Evolutionary conservation across 1,139 yeast species (phyloP), one percentile per base, ranked within the genome.

Genomic region (Saccharomyces hybrid): DNA sequence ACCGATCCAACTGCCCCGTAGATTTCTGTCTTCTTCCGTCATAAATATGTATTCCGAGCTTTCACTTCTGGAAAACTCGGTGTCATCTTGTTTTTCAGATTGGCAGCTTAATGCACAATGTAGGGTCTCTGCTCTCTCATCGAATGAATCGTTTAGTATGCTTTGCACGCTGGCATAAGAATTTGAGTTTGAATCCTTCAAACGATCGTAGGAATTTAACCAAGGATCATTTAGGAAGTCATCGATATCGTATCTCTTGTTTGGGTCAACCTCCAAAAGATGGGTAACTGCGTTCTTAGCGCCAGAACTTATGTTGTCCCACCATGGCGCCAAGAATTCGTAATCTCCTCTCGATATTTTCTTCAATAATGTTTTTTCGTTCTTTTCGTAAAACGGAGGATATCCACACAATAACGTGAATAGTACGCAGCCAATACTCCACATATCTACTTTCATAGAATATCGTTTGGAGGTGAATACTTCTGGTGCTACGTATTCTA

Each of bases 301-400:
- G 16, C 82, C 86, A 31, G 61, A 63, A 54, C 86, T 79, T 46
- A 89, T 84, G 60, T 88, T 96, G 68, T 88, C 95, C 97, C 97
- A 89, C 97, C 97, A 89, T 0, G 97, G 97, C 53, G 81, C 75
- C 54, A 88, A 73, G 67, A 88, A 88, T 19, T 84, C 83, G 65
- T 78, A 88, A 60, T 86, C 84, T 14, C 95, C 96, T 54, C 75
- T 76, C n/a, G 90, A 82, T 47, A 88, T 93, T 66, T 88, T 88
- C 60, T 78, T 79, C 0, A 95, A 85, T 25, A 52, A 16, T 29
- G 19, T 50, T 19, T 42, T 19, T 27, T 28, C 34, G 63, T 84
- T 82, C 61, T 90, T 97, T 69, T 91, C 97, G 72, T 88, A 91
- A 69, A 91, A 91, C 25, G 98, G 98, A 1, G 98, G 98, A 72